Base-by-base conservation (phyloP, 371 early-diverging fungal species). In the Coemansia sp. region DNA sequence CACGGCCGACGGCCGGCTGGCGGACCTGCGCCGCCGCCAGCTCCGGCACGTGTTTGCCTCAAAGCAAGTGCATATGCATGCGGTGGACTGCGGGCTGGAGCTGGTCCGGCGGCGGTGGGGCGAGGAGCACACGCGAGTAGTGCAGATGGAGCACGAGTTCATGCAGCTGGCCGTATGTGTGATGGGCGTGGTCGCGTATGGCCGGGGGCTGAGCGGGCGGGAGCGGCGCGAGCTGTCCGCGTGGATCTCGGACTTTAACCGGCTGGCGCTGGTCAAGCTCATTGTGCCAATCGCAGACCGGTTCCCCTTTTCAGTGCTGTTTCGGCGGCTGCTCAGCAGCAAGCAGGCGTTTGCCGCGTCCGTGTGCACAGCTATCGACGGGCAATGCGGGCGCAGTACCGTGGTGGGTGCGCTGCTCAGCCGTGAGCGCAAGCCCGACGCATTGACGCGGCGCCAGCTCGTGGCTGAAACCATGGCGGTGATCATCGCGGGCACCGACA, bases 401-500 rank as follows among this genome's bases (percentile, higher is more conserved):
- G 20, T 20, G 20, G 20, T 20, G 20, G 20, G 20, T 20, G 20
- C 20, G 20, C 20, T 20, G 20, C 20, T 20, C 20, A 20, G 20
- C 20, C 20, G 20, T 20, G 20, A 20, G 20, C 20, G 20, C 20
- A 20, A 20, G 0, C 20, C 20, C 20, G 20, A 20, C 20, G 20
- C 20, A 20, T 20, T 63, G 57, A 63, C 59, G 10, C 26, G 16
- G 10, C 13, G 4, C 8, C 61, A 64, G 34, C 16, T 65, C 6
- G 39, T 52, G 13, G 34, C 64, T 7, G 70, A 70, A 38, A 45
- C n/a, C 49, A 36, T 56, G 20, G 52, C 53, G 4, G 31, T 65
- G n/a, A 31, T 62, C 2, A 51, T 65, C 5, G 65, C 63, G 2
- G 63, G 71, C 16, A 57, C 62, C 16, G 66, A 70, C n/a, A 70